phyloP scores from a whole-genome alignment of 2,329 filamentous ascomycete genomes.

The Diaporthe vexans region DNA sequence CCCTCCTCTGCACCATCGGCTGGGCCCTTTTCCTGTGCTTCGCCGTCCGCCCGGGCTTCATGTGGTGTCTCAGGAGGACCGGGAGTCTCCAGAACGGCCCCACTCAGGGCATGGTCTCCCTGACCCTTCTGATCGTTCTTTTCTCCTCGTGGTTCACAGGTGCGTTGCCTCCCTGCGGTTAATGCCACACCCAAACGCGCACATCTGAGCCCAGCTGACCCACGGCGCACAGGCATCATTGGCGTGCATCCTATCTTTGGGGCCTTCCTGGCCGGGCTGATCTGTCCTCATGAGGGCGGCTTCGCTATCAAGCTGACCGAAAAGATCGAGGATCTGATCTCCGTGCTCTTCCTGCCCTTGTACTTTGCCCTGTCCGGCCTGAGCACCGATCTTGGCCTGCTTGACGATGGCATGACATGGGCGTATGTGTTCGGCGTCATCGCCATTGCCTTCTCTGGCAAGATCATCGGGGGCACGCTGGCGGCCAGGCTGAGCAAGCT shows the following conservation, averaged over 20 bases:
- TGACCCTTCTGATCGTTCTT: conserved; percentile 85
- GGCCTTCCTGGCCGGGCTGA: conserved; percentile 88
- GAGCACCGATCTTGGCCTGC: conserved; percentile 86
- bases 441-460: conserved; percentile 84
- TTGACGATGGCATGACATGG: conserved; percentile 88
- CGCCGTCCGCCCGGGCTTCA: conserved; percentile 79
- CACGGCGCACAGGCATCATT: conserved; percentile 72
- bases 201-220: neutral
- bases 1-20: conserved; percentile 81
- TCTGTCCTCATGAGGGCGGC: conserved; percentile 90
- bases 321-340: conserved; percentile 93
- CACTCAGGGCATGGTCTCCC: conserved; percentile 84
- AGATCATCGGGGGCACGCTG: conserved; percentile 85
- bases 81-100: conserved; percentile 90
- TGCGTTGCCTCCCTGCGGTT: neutral
- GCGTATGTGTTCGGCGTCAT: conserved; percentile 90
- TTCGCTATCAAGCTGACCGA: conserved; percentile 93
- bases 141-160: conserved; percentile 86
- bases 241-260: conserved; percentile 96
- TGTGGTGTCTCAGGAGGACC: conserved; percentile 80
- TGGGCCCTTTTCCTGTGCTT: conserved; percentile 84
- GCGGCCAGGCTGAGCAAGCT: conserved; percentile 83
- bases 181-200: too few species aligned
- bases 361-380: conserved; percentile 95
- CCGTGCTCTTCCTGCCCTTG: conserved; percentile 85